Base-by-base conservation (phyloP, 805 yeast genomes). In the Dipodascus albidus region DNA sequence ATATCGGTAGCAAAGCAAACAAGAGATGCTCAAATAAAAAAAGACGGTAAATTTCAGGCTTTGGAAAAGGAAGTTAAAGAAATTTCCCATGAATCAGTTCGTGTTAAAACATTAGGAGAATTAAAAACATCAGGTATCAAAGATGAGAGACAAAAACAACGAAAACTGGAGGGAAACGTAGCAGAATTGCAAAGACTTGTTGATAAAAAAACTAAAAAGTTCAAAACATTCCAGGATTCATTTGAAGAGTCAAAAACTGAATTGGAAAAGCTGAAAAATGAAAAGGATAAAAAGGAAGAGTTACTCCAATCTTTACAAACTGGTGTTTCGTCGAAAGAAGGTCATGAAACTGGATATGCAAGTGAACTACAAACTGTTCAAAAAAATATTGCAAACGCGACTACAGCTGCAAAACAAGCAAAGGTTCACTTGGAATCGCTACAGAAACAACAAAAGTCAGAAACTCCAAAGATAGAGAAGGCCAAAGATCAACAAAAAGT, bases 261-360 rank as follows among this genome's bases (percentile, higher is more conserved):
- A n/a, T 69, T 85, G 21, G 70, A 67, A 1, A 62, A 64, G 0
- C 58, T 80, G 53, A 81, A 80, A 56, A 71, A 69, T 3, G 73
- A 74, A 14, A 73, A 77, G 49, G 70, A 73, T 33, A 75, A 73
- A 55, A 87, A 85, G 59, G 91, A 87, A 60, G 96, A 90, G 57
- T 73, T 90, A 9, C 69, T 87, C 8, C 85, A 93, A 0, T 83
- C 95, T 0, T 72, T 90, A 44, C 81, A 89, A 0, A 87, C 96
- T 0, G 96, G 97, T 61, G 82, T 90, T n/a, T 85, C 96, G 0
- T 79, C 95, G 0, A 82, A 79, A 55, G 96, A 95, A 53, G 75
- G 82, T 0, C 71, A 82, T 0, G 82, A 85, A 33, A 21, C 31
- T 11, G 96, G 96, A 6, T 90, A 87, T 66, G 70, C 75, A 57